Percentiles rank a stretch among this genome's conserved stretches.
These are phyloP conservation scores for Halophytophthora polymorphica DNA, from an alignment of 352 stramenopile species.

Conservation along the genomic window DNA sequence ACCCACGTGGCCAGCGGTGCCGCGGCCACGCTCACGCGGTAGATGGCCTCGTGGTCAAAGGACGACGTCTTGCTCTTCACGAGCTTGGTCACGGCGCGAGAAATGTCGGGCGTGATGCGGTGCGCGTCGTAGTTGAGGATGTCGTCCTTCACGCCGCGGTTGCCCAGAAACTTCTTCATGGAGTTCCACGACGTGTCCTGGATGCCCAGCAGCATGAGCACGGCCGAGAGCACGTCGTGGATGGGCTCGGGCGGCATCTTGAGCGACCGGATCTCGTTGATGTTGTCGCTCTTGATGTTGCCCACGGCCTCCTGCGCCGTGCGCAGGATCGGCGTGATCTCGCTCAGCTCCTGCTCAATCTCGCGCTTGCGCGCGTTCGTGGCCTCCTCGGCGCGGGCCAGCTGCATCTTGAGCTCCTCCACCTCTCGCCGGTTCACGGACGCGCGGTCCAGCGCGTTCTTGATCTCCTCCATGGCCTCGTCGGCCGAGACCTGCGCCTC, in stretches of 20 bases:
- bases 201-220: constrained; percentile 95
- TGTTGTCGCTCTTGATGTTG: constrained; percentile 94
- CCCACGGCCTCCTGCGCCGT: constrained; percentile 89
- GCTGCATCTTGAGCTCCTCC: constrained; percentile 89
- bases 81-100: constrained; percentile 89
- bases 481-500: constrained; percentile 88
- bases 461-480: constrained; percentile 95
- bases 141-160: constrained; percentile 94
- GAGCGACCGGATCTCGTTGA: constrained; percentile 94
- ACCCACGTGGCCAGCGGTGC: constrained; percentile 94
- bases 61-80: constrained; percentile 91
- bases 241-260: constrained; percentile 95
- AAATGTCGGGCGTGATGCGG: constrained; percentile 89
- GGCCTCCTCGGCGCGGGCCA: constrained; percentile 86
- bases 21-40: constrained; percentile 91
- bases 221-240: constrained; percentile 92
- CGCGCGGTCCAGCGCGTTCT: constrained; percentile 88
- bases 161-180: constrained; percentile 97
- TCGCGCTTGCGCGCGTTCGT: constrained; percentile 88
- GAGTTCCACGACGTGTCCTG: constrained; percentile 95
- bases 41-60: constrained; percentile 94
- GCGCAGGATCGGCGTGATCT: constrained; percentile 91
- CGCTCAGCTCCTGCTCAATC: constrained; percentile 91
- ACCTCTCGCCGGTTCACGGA: constrained; percentile 89
- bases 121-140: constrained; percentile 96